Percentiles rank a stretch among this genome's conserved stretches.
phyloP scores from a whole-genome alignment of 2,329 filamentous ascomycete genomes.

The Piedraia hortae region DNA sequence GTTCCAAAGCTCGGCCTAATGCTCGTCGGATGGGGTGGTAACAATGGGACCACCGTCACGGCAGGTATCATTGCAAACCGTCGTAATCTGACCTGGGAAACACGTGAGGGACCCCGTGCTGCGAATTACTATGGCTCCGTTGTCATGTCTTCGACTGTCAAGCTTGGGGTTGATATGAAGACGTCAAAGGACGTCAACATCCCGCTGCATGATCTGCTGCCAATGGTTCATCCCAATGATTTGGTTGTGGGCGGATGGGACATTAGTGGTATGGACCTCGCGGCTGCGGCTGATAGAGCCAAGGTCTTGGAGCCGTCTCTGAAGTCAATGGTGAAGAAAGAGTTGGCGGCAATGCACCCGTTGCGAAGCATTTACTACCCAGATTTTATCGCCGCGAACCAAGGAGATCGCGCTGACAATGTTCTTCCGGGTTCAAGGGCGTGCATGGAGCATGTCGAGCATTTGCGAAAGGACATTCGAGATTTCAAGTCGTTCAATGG shows the following conservation, averaged over 20 bases:
- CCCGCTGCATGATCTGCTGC: constrained; percentile 77
- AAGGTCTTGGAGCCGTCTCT: constrained; percentile 85
- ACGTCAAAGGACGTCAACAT: constrained; percentile 82
- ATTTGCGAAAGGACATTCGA: constrained; percentile 75
- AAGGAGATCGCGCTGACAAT: constrained; percentile 89
- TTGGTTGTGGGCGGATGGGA: constrained; percentile 92
- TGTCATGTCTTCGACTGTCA: constrained; percentile 90
- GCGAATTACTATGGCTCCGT: constrained; percentile 98
- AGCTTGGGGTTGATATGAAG: constrained; percentile 67
- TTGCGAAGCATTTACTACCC: constrained; percentile 95
- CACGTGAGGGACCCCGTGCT: constrained; percentile 56
- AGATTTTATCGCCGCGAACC: constrained; percentile 96
- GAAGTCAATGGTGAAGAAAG: constrained; percentile 71
- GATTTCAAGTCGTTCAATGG: constrained; percentile 68
- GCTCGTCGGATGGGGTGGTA: constrained; percentile 61
- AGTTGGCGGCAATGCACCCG: constrained; percentile 70
- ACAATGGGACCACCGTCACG: constrained; percentile 93
- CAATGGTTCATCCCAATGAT: constrained; percentile 79
- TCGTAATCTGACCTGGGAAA: constrained; percentile 66
- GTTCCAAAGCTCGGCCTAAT: constrained; percentile 87
- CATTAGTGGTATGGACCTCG: constrained; percentile 72
- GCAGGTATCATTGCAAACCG: constrained; percentile 93
- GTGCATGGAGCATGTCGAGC: constrained; percentile 64
- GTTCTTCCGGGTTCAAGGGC: constrained; percentile 61
- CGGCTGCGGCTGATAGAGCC: constrained; percentile 83